Percentiles rank a stretch among this genome's conserved stretches.
Evolutionary conservation across 495 filamentous ascomycete genomes (phyloP).

Genomic region (Penicillium diatomitis): DNA sequence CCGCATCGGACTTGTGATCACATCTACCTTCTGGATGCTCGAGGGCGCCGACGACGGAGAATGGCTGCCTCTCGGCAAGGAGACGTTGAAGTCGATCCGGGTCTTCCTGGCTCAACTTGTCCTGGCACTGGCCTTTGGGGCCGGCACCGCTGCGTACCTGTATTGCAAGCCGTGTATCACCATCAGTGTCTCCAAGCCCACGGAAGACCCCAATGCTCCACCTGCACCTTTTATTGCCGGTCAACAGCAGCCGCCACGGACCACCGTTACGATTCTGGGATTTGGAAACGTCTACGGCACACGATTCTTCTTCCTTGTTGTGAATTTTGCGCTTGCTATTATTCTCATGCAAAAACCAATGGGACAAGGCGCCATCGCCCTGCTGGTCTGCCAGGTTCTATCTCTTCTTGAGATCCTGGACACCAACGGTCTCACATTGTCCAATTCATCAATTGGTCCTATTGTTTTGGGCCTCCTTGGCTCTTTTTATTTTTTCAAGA

Average conservation of each 20-base stretch:
- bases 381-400: constrained; percentile 77
- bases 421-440: constrained; percentile 51
- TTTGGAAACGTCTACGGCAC: constrained; percentile 90
- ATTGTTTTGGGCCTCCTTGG: constrained; percentile 76
- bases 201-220: constrained; percentile 22
- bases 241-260: constrained; percentile 25
- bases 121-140: constrained; percentile 55
- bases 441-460: constrained; percentile 69
- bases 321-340: constrained; percentile 65
- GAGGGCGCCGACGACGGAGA: constrained; percentile 84
- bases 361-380: constrained; percentile 73
- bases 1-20: constrained; percentile 63
- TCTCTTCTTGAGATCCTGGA: constrained; percentile 83
- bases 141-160: constrained; percentile 59
- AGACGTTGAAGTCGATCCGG: constrained; percentile 62
- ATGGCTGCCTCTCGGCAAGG: constrained; percentile 61
- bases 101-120: constrained; percentile 67
- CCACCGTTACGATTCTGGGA: constrained; percentile 70
- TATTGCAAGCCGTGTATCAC: constrained; percentile 69
- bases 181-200: constrained; percentile 35
- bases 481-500: constrained; percentile 94
- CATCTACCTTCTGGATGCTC: constrained; percentile 78
- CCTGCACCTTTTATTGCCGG: constrained; percentile 24
- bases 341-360: constrained; percentile 88
- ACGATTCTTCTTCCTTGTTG: constrained; percentile 75